These are phyloP conservation scores for Mycena haematopus DNA, from an alignment of 768 basidiomycete genomes.

Conservation along the genomic window DNA sequence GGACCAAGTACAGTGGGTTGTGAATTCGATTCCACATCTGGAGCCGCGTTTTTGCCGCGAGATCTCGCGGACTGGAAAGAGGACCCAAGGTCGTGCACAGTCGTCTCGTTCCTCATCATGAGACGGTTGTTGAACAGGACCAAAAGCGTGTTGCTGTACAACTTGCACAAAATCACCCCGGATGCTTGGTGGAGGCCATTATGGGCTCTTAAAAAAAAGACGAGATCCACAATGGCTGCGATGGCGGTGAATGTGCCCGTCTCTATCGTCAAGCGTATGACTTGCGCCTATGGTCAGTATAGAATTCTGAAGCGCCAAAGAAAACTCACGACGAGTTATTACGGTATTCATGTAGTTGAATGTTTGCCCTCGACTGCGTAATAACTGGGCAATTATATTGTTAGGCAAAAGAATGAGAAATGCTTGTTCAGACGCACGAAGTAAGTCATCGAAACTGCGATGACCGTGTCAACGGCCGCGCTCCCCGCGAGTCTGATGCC, in stretches of 20 bases:
- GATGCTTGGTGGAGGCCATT: conserved; percentile 27
- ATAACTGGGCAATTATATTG: conserved; percentile 5
- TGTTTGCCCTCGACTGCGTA: conserved; percentile 17
- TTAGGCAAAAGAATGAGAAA: too few relatives aligned
- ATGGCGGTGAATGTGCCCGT: conserved; percentile 27
- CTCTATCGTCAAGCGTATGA: conserved; percentile 27
- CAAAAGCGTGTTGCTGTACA: conserved; percentile 28
- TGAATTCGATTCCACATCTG: conserved; percentile 2
- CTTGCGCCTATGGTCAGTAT: conserved; percentile 2
- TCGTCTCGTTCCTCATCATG: neutral
- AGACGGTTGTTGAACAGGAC: conserved; percentile 28
- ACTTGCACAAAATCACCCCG: conserved; percentile 27
- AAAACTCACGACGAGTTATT: conserved; percentile 22
- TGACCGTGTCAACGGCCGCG: conserved; percentile 23
- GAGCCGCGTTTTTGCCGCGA: neutral
- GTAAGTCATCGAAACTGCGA: conserved; percentile 27
- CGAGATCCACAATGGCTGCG: conserved; percentile 25
- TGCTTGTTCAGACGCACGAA: conserved; percentile 8
- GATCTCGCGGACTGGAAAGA: neutral
- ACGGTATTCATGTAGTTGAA: conserved; percentile 15
- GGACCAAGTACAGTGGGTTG: neutral
- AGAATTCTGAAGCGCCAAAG: too few relatives aligned
- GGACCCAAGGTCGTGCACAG: conserved; percentile 5
- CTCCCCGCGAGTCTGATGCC: conserved; percentile 24
- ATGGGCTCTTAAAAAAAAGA: conserved; percentile 22